Evolutionary conservation across 108 stramenopile species (phyloP), one percentile per base, ranked within the genome.

Genomic region (Skeletonema marinoi): DNA sequence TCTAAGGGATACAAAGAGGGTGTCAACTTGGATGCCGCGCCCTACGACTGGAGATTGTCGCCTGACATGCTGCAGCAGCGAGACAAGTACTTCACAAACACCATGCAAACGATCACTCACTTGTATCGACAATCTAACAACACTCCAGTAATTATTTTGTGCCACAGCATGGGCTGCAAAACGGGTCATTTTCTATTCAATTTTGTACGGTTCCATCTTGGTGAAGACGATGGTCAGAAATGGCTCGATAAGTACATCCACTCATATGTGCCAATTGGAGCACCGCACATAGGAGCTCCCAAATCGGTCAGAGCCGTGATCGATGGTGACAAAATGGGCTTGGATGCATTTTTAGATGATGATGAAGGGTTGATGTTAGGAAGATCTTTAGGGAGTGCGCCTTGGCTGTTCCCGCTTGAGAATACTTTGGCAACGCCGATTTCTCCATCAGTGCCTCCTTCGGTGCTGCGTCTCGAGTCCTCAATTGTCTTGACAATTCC

Each of bases 261-360:
- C n/a, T 86, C 83, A 4, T 91, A 86, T 56, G 70, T 91, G 11
- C 87, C 87, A 7, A 77, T 91, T 25, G 88, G 88, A 25, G 90
- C 85, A 0, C 90, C 90, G 2, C 90, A 89, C 66, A 62, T 86
- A 4, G 90, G 90, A 8, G 83, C 88, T 3, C 87, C 85, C 42
- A 86, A 77, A 51, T 74, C 83, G 36, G 31, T 89, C 30, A 78
- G 83, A 12, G 62, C 66, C 31, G 66, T 78, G 17, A 81, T 91
- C 12, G 58, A 66, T 21, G 90, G 90, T 32, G 83, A 86, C 38
- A 88, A 85, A 51, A 91, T 91, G 88, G 84, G 88, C 5, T 65
- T 91, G 54, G 78, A 78, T 60, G 75, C 83, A 38, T 91, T 89
- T 65, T 65, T 91, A 36, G 77, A 70, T 56, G 73, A 86, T 39